phyloP scores from a whole-genome alignment of 208 protist species.

The Leishmania mexicana region DNA sequence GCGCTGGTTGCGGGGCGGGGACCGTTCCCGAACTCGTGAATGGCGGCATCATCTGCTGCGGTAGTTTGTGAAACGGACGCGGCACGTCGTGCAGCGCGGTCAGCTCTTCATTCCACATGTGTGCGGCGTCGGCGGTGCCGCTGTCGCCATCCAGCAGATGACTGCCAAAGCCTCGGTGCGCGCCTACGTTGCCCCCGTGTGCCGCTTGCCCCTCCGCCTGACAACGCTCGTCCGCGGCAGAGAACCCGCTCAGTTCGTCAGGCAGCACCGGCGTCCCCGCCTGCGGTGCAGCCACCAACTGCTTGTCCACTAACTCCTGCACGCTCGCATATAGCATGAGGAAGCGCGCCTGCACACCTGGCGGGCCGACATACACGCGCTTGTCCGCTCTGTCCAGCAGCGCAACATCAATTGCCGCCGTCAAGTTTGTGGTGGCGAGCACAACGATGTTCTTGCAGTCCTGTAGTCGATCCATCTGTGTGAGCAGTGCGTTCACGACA shows the following conservation, averaged over 20 bases:
- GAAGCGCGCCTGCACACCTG: slow-evolving; percentile 71
- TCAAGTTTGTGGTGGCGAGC: slow-evolving; percentile 97
- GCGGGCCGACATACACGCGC: slow-evolving; percentile 93
- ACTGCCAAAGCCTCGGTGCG: not conserved
- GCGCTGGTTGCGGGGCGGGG: not conserved
- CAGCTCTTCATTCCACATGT: not conserved
- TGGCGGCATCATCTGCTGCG: not conserved
- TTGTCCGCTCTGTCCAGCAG: slow-evolving; percentile 97
- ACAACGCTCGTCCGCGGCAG: not conserved
- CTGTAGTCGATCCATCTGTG: slow-evolving; percentile 95
- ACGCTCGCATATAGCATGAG: slow-evolving; percentile 79
- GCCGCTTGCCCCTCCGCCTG: not conserved
- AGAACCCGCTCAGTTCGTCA: not conserved
- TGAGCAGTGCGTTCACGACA: slow-evolving; percentile 96
- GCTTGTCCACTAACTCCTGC: slow-evolving; percentile 68
- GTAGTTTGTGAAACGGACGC: not conserved
- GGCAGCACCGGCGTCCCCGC: not conserved
- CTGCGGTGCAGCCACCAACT: slow-evolving; percentile 15
- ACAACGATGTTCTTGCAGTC: slow-evolving; percentile 91
- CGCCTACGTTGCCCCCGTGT: not conserved
- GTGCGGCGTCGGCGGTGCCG: not conserved
- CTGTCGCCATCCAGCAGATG: not conserved
- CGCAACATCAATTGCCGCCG: slow-evolving; percentile 92
- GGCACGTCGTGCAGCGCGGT: not conserved
- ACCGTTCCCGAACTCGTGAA: not conserved